Evolutionary conservation across 345 rosid genomes (phyloP), one percentile per base, ranked within the genome.

Genomic region (Eucalyptus urophylla): DNA sequence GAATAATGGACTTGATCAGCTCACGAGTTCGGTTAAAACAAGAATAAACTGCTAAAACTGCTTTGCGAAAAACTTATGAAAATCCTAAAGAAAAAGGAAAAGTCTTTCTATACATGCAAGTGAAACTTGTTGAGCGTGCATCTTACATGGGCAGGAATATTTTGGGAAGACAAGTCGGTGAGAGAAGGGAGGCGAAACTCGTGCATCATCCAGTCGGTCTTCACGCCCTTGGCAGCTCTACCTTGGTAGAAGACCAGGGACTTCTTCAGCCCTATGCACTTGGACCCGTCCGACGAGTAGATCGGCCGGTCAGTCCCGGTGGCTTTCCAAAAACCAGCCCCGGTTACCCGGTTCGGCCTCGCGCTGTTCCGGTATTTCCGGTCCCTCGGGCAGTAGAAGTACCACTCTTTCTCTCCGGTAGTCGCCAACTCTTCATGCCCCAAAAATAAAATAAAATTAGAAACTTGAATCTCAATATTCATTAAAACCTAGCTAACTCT

Each of bases 191-290:
- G 92, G 80, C 98, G 96, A 89, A 97, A 97, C 97, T 97, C 99
- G 89, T 97, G 99, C 99, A 97, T 97, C 99, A 97, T 97, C 99
- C 99, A 97, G 87, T 97, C 99, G 56, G 99, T 97, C 93, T 97
- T 97, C 89, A 93, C 92, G 49, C 99, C 99, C 92, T 95, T 97
- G 14, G 99, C 96, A 40, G 99, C 99, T 93, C 97, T 95, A 15
- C 99, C 99, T 94, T 91, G 95, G 93, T 97, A 97, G 91, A 97
- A 97, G 62, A 97, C 99, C 25, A 97, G 95, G 10, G 99, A 97
- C 91, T 97, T 97, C 95, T 97, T 97, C 92, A 97, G 87, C 21
- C 99, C 99, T 49, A 97, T 97, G 92, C 99, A 97, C 89, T 94
- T 95, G 93, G 87, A 93, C 22, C 97, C 99, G 76, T 97, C 95